Evolutionary conservation across 192 early-diverging fungal species (phyloP).

Genomic region (Coemansia sp.): DNA sequence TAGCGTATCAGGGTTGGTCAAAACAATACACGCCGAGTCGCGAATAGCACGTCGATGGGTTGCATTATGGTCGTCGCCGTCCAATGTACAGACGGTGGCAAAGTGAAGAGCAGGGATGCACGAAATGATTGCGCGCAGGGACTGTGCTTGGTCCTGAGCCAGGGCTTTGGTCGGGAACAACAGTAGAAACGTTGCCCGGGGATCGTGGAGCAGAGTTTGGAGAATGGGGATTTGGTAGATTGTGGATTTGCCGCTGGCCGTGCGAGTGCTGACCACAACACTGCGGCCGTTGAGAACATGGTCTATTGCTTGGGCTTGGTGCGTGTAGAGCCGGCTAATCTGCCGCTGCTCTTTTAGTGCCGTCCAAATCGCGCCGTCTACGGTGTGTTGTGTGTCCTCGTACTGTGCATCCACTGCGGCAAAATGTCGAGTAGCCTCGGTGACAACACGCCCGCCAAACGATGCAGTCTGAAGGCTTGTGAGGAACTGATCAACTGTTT

Average conservation of each 20-base stretch:
- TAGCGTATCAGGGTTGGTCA: conserved; percentile 85
- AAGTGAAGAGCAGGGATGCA: conserved; percentile 5
- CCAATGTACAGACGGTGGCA: conserved; percentile 34
- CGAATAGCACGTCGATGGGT: conserved; percentile 53
- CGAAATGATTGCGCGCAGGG: conserved; percentile 44
- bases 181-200: conserved; percentile 51
- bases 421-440: background rate
- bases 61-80: conserved; percentile 11
- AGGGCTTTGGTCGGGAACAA: conserved; percentile 84
- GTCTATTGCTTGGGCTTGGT: conserved; percentile 70
- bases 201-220: conserved; percentile 52
- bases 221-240: conserved; percentile 75
- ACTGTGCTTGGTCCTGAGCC: conserved; percentile 72
- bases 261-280: conserved; percentile 70
- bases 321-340: conserved; percentile 61
- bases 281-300: conserved; percentile 31
- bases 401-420: conserved; percentile 5
- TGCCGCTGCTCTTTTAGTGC: conserved; percentile 7
- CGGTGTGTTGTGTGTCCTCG: background rate
- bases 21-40: conserved; percentile 57
- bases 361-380: conserved; percentile 1
- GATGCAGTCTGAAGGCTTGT: background rate
- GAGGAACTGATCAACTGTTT: conserved; percentile 10
- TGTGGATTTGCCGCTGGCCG: conserved; percentile 80
- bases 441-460: conserved; percentile 6